These are phyloP conservation scores for Staphylotrichum tortipilum DNA, from an alignment of 495 filamentous ascomycete genomes.

Conservation along the genomic window DNA sequence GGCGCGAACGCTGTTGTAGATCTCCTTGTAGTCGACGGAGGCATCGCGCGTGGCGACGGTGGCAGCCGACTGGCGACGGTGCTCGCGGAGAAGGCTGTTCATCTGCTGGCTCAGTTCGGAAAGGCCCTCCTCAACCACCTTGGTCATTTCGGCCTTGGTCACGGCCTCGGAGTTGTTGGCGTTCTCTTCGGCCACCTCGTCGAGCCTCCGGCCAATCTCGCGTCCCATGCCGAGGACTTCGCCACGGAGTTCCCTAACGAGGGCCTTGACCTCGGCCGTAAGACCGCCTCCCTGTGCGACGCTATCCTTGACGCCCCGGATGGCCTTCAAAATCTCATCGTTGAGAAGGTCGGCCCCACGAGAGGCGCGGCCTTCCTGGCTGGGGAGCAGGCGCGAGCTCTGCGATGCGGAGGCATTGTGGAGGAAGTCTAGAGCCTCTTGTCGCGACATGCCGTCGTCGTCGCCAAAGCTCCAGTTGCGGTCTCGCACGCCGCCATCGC, in stretches of 20 bases:
- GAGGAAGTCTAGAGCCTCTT: constrained; percentile 38
- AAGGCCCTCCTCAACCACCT: constrained; percentile 70
- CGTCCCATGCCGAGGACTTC: constrained; percentile 92
- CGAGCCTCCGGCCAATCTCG: constrained; percentile 74
- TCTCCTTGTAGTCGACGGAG: constrained; percentile 60
- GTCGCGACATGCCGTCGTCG: constrained; percentile 29
- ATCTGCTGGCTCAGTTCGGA: constrained; percentile 73
- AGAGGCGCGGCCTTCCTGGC: constrained; percentile 27
- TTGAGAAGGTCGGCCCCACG: constrained; percentile 39
- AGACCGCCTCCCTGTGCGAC: constrained; percentile 76
- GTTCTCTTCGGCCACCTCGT: constrained; percentile 49
- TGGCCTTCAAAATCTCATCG: constrained; percentile 67
- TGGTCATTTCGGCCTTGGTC: constrained; percentile 61
- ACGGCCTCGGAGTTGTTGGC: constrained; percentile 41
- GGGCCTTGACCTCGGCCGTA: constrained; percentile 80
- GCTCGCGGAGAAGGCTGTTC: constrained; percentile 63
- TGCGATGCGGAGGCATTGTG: constrained; percentile 31
- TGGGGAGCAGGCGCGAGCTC: constrained; percentile 25
- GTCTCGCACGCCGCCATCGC: constrained; percentile 30
- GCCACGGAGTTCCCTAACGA: constrained; percentile 79
- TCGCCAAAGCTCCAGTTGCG: constrained; percentile 40
- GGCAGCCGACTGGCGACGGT: constrained; percentile 53
- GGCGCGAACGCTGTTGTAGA: constrained; percentile 70
- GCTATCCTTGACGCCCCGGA: constrained; percentile 78
- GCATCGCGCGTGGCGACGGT: constrained; percentile 16